Percentiles rank a stretch among this genome's conserved stretches.
Conservation (phyloP, 1,284 basidiomycete genomes). For the Stereum hirsutum region DNA sequence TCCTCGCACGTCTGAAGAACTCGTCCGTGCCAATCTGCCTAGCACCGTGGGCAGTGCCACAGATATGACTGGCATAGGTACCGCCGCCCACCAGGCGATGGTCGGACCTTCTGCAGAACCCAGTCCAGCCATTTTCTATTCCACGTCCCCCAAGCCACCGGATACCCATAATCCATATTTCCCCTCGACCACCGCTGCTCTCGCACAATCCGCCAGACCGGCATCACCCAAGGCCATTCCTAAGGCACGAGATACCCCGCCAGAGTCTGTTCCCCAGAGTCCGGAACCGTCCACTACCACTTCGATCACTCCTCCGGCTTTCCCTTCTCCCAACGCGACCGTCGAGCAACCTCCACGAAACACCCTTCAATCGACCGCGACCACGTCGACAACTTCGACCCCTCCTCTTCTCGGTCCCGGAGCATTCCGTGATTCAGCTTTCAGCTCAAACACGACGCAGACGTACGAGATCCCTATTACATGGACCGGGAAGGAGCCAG, state of each 20-base stretch:
- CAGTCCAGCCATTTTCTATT: conserved; percentile 34
- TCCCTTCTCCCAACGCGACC: not conserved
- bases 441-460: conserved; percentile 20
- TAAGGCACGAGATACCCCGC: not conserved
- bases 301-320: not conserved
- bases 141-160: conserved; percentile 9
- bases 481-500: conserved; percentile 18
- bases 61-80: conserved; percentile 45
- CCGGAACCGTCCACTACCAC: not conserved
- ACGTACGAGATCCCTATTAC: conserved; percentile 23
- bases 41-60: conserved; percentile 24
- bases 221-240: not conserved
- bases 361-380: not conserved
- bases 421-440: conserved; percentile 28
- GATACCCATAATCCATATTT: conserved; percentile 9
- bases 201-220: not conserved
- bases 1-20: conserved; percentile 18
- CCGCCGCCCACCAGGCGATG: conserved; percentile 19
- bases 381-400: conserved; percentile 16
- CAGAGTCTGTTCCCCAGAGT: not conserved
- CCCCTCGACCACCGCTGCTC: not conserved
- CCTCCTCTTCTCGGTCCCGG: conserved; percentile 23
- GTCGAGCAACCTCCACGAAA: not conserved
- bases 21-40: conserved; percentile 34
- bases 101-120: conserved; percentile 38